Base-by-base conservation (phyloP, 2,329 filamentous ascomycete species). In the Colletotrichum sp. region DNA sequence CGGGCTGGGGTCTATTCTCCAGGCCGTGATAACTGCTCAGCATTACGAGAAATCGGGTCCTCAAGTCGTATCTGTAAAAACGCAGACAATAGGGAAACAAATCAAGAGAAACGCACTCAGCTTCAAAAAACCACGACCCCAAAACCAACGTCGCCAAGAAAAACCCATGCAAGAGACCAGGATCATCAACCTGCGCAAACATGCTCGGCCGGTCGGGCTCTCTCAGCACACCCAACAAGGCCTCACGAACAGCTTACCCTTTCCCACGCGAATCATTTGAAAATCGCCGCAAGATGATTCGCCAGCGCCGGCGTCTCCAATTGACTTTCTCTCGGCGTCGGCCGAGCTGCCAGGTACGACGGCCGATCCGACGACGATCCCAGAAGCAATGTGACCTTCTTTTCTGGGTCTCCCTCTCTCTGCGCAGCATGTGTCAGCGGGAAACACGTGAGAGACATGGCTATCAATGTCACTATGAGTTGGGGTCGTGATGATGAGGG, bases 151-250 rank as follows among this genome's bases (percentile, higher is more conserved):
- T 54, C 43, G 61, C 67, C 61, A 66, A 66, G 66, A 54, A 58
- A 24, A 54, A 67, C 71, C 54, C 61, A 34, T 27, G 16, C 18
- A 62, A 16, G 29, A 3, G 12, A 58, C 70, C 29, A n/a, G 71
- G 71, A n/a, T 70, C 38, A 13, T 51, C 54, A 70, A 73, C 18
- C 43, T 70, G 55, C 71, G 71, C 43, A 73, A 73, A 70, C 24
- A 5, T 70, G 66, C 70, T 70, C 70, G 57, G 21, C 15, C 18
- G 15, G 12, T 33, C 15, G 31, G 15, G 36, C 8, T 15, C n/a
- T 29, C 15, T 47, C 38, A n/a, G 8, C 38, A 27, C 54, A 24
- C 27, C 15, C 54, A 57, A 16, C 24, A 24, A 51, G 43, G 8
- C 54, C 16, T 55, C 24, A 27, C 43, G 24, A 69, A 33, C 12